Base-by-base conservation (phyloP, 2,329 filamentous ascomycete species). In the Nothopassalora personata region DNA sequence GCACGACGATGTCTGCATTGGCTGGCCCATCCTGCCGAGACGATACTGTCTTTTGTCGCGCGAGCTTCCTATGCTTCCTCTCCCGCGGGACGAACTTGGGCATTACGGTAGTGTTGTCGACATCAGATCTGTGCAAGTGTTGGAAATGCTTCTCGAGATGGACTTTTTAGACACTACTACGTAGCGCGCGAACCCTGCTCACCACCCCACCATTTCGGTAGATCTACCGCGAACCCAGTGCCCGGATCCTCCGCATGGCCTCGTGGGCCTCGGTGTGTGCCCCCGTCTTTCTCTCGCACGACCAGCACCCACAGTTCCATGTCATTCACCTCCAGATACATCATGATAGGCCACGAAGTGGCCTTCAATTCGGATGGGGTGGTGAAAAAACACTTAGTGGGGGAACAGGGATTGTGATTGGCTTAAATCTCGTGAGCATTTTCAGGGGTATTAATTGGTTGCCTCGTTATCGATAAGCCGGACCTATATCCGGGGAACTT, bases 21-120 rank as follows among this genome's bases (percentile, higher is more conserved):
- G 81, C 78, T 66, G 88, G 72, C 31, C 68, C 73, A 61, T 77
- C 75, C 60, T 80, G 74, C 60, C 80, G 74, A 18, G 45, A 43
- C n/a, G 48, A 23, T 52, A 43, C 43, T 39, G 56, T 47, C 77
- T 69, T 82, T 67, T 84, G 77, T 45, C 87, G 84, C 31, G 87
- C 88, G 19, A 89, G 78, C 39, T 85, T 85, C 68, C 81, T 81
- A 66, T 85, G 82, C 68, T 86, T 86, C 58, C 83, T 79, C 70
- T 83, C 79, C 48, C 83, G 77, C 31, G 82, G 81, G 13, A 81
- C 76, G 63, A 80, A 81, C 45, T 79, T 80, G 28, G 64, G 59
- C 63, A 64, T 64, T 39, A n/a, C 49, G 30, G 34, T 2, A 15
- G 18, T 15, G 8, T 7, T 43, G 39, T 6, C 34, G 15, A 43